Percentiles rank a stretch among this genome's conserved stretches.
Conservation (phyloP, 2,329 filamentous ascomycete genomes). For the Phaeosphaeriaceae sp. region DNA sequence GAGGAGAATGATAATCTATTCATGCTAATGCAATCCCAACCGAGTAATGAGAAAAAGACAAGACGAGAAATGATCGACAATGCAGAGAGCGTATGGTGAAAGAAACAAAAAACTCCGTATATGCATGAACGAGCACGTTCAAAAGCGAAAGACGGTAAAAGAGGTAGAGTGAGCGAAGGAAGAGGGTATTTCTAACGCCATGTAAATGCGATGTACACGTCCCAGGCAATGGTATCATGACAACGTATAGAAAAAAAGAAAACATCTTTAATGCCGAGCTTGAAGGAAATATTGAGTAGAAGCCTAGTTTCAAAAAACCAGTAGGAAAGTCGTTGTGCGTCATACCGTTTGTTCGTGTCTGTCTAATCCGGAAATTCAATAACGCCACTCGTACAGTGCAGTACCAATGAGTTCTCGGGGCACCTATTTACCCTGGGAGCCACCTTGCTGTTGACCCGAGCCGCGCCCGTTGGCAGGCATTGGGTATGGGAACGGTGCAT, state of each 20-base stretch:
- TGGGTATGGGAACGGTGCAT: conserved; percentile 47
- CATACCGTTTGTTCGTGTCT: not conserved
- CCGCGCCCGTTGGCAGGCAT: conserved; percentile 40
- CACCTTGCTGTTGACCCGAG: conserved; percentile 24
- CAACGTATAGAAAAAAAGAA: not conserved
- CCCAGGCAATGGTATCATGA: conserved; percentile 3
- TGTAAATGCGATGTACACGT: conserved; percentile 11
- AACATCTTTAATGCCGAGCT: not conserved
- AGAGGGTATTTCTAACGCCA: conserved; percentile 16
- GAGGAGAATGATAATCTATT: conserved; percentile 1
- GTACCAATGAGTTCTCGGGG: not conserved
- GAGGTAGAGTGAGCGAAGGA: conserved; percentile 6
- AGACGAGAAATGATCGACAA: not conserved
- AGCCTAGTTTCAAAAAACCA: not conserved
- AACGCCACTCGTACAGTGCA: conserved; percentile 1
- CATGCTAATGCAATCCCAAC: conserved; percentile 11
- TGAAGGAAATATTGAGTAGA: not conserved
- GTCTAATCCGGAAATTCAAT: not conserved
- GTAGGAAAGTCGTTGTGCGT: conserved; percentile 1
- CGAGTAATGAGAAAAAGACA: conserved; percentile 4
- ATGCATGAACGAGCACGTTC: not conserved
- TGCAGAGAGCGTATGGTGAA: not conserved
- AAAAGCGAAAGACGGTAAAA: not conserved
- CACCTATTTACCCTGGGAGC: conserved; percentile 26
- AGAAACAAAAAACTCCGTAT: not conserved